A percentile compares a stretch with the other conserved stretches of the same genome.
Evolutionary conservation across 1,139 yeast genomes (phyloP).

Genomic region (Lodderomyces jiufengensis): DNA sequence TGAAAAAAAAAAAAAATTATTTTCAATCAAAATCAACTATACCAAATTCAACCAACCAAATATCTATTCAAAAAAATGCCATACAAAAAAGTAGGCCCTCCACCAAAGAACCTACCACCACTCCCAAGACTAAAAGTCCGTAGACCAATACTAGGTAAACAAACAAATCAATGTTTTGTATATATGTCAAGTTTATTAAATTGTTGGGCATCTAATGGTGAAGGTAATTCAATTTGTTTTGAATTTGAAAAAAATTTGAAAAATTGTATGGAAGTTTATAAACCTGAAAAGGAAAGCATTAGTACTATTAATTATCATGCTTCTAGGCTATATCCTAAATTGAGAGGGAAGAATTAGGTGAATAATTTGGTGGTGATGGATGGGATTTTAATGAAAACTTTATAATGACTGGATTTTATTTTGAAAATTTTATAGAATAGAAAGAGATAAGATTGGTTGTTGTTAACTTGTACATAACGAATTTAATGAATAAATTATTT

Average conservation of each 20-base stretch:
- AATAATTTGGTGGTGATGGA: too few relatives aligned
- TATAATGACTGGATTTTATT: too few relatives aligned
- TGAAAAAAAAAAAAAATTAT: too few relatives aligned
- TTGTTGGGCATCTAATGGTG: conserved; percentile 97
- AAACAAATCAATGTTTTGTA: conserved; percentile 70
- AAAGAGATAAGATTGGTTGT: too few relatives aligned
- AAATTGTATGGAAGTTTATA: conserved; percentile 45
- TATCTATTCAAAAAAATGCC: too few relatives aligned
- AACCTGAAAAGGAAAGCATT: conserved; percentile 43
- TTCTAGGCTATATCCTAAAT: conserved; percentile 71
- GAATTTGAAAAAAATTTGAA: conserved; percentile 53
- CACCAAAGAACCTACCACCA: conserved; percentile 54
- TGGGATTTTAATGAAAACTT: too few relatives aligned
- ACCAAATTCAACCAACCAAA: too few relatives aligned
- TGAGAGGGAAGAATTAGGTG: conserved; percentile 70
- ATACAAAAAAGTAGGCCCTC: conserved; percentile 26
- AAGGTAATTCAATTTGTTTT: conserved; percentile 66
- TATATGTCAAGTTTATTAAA: conserved; percentile 81
- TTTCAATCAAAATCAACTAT: too few relatives aligned
- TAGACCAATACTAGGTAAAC: conserved; percentile 54
- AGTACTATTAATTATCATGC: conserved; percentile 78
- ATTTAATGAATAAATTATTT: conserved; percentile 1
- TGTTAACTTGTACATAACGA: neutral
- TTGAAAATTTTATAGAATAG: too few relatives aligned
- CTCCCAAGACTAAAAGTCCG: conserved; percentile 73